Conservation (phyloP, 2,329 filamentous ascomycete species). For the Diaporthe sp. region DNA sequence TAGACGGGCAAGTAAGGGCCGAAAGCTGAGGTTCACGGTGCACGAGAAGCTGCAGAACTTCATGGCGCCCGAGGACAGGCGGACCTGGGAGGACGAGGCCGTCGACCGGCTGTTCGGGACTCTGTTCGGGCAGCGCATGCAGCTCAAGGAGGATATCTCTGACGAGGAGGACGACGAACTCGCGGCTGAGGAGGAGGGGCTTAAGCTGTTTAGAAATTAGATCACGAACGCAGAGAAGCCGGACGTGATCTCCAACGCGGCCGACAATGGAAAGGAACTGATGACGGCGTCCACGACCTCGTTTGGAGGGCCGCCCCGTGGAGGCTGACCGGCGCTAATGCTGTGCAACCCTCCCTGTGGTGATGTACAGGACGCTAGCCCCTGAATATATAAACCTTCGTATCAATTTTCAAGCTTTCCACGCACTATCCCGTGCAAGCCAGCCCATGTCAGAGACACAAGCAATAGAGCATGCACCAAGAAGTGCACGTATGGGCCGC, state of each 20-base stretch:
- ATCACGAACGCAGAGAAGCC: background rate
- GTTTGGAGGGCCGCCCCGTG: slow-evolving; percentile 22
- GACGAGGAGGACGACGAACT: slow-evolving; percentile 64
- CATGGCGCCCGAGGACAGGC: slow-evolving; percentile 90
- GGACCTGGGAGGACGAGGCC: slow-evolving; percentile 83
- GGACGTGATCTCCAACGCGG: background rate
- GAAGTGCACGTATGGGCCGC: slow-evolving; percentile 62
- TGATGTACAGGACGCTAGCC: background rate
- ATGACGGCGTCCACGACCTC: background rate
- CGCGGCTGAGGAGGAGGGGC: slow-evolving; percentile 65
- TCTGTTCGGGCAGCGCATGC: slow-evolving; percentile 78
- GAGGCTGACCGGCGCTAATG: background rate
- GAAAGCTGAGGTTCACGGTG: slow-evolving; percentile 93
- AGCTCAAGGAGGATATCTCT: slow-evolving; percentile 70
- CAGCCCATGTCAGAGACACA: slow-evolving; percentile 48
- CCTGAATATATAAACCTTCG: background rate
- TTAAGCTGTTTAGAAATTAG: slow-evolving; percentile 65
- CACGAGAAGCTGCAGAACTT: slow-evolving; percentile 99
- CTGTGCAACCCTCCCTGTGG: background rate
- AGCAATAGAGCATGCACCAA: slow-evolving; percentile 55
- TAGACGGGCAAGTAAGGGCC: slow-evolving; percentile 93
- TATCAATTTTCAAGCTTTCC: background rate
- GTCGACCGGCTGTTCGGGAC: slow-evolving; percentile 83
- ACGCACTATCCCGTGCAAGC: slow-evolving; percentile 2
- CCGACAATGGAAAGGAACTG: background rate